Base-by-base conservation (phyloP, 257 asterid species). In the Salvia miltiorrhiza region DNA sequence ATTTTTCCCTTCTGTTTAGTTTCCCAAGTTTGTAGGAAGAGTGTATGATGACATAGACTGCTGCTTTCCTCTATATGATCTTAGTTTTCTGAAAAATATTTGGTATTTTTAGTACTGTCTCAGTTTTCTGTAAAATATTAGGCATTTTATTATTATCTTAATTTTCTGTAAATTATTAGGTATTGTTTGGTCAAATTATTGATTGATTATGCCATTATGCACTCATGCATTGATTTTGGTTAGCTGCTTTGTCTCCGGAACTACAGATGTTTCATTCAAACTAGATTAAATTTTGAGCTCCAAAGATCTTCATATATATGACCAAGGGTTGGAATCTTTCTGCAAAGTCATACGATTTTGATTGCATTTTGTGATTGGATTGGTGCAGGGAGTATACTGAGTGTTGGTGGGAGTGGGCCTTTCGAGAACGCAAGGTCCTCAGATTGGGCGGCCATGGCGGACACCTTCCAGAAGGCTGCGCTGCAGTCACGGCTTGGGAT, bases 371-470 rank as follows among this genome's bases (percentile, higher is more conserved):
- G 44, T 20, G 12, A 13, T 40, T 47, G 63, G 78, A 12, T 24
- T 52, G 63, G 12, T 65, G 50, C 66, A 83, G 90, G 90, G 14
- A 85, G 90, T 65, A 65, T 85, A 10, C 56, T 85, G 48, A 80
- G 86, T 65, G 83, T 68, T 52, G 87, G 86, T 41, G 90, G 86
- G 39, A 85, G 85, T 69, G 80, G 72, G 61, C 90, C 87, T 0
- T 82, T 76, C n/a, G 79, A 80, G 65, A 74, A 80, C 71, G 87
- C 85, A 1, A 32, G 19, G 55, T 59, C 86, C 9, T 58, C 77
- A 8, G 87, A 82, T 63, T 85, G 90, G 90, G 90, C 87, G 5
- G 76, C 73, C 39, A 79, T 85, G 88, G 80, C 77, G 1, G 83
- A 82, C 58, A 50, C 30, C 30, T 85, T 75, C 73, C 86, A 85